Percentiles rank a stretch among this genome's conserved stretches.
These are phyloP conservation scores for Chaetomium strumarium DNA, from an alignment of 2,329 filamentous ascomycete genomes.

Conservation along the genomic window DNA sequence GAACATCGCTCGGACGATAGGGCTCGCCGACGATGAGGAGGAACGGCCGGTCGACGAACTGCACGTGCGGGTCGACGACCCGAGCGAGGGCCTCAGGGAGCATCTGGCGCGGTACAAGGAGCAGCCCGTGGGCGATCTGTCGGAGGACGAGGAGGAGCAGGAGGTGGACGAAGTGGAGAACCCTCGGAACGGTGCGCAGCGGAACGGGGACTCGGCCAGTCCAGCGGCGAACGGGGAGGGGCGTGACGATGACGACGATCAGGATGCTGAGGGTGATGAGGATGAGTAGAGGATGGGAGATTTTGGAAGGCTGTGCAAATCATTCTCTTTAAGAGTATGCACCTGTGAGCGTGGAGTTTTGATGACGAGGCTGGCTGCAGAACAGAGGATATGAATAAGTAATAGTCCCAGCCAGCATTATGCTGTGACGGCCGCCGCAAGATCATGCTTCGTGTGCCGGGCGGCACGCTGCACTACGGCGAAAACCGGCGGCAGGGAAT, in stretches of 20 bases:
- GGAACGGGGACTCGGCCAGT: constrained; percentile 8
- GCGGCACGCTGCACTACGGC: no score
- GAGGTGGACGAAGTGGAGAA: constrained; percentile 24
- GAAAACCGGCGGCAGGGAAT: no score
- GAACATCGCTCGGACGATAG: constrained; percentile 52
- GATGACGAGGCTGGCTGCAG: not conserved
- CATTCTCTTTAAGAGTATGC: not conserved
- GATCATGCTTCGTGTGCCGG: no score
- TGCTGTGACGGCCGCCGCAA: no score
- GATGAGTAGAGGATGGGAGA: constrained; percentile 28
- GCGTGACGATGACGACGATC: constrained; percentile 26
- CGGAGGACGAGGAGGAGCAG: constrained; percentile 31
- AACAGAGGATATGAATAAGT: not conserved
- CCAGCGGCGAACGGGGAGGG: constrained; percentile 1
- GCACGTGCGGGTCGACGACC: constrained; percentile 50
- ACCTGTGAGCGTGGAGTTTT: constrained; percentile 8
- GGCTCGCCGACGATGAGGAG: constrained; percentile 43
- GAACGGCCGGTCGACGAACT: constrained; percentile 51
- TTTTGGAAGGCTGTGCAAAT: constrained; percentile 12
- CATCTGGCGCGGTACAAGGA: constrained; percentile 48
- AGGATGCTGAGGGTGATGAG: constrained; percentile 44
- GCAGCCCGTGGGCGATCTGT: constrained; percentile 45
- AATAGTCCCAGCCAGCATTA: no score
- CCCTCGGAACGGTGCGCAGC: constrained; percentile 18
- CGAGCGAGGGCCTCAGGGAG: constrained; percentile 46